Percentiles rank a stretch among this genome's conserved stretches.
Evolutionary conservation across 108 stramenopile genomes (phyloP).

Genomic region (Nitzschia sp.): DNA sequence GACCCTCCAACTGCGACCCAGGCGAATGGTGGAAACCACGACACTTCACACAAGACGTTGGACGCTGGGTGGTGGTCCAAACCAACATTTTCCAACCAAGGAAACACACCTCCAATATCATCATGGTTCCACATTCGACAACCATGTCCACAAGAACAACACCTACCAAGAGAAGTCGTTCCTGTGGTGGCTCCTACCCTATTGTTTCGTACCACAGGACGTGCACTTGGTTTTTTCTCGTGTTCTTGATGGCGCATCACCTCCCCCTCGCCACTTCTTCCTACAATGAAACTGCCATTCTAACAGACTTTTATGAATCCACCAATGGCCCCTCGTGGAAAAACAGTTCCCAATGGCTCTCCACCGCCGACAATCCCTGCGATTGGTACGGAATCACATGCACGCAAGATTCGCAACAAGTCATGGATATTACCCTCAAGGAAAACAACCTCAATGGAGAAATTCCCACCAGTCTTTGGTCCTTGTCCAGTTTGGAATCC

Average conservation of each 20-base stretch:
- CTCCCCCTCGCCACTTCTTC: background rate
- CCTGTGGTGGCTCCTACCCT: too few relatives aligned
- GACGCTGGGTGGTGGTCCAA: too few relatives aligned
- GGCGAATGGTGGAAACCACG: too few relatives aligned
- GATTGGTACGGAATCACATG: slow-evolving; percentile 24
- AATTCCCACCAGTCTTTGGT: slow-evolving; percentile 35
- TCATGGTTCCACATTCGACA: too few relatives aligned
- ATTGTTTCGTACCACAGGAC: too few relatives aligned
- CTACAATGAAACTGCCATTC: slow-evolving; percentile 18
- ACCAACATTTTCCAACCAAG: too few relatives aligned
- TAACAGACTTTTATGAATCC: slow-evolving; percentile 20
- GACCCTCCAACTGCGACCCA: too few relatives aligned
- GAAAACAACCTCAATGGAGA: slow-evolving; percentile 58
- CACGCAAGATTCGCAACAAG: slow-evolving; percentile 2
- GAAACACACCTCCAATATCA: too few relatives aligned
- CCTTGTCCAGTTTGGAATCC: background rate
- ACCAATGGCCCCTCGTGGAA: slow-evolving; percentile 27
- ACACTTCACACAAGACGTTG: too few relatives aligned
- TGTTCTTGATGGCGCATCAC: background rate
- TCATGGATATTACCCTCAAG: slow-evolving; percentile 34
- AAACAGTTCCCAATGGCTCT: slow-evolving; percentile 15
- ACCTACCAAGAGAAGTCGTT: too few relatives aligned
- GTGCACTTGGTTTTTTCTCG: background rate
- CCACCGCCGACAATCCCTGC: slow-evolving; percentile 1
- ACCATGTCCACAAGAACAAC: too few relatives aligned